phyloP scores from a whole-genome alignment of 2,329 filamentous ascomycete genomes.

The Clarireedia hainanense region DNA sequence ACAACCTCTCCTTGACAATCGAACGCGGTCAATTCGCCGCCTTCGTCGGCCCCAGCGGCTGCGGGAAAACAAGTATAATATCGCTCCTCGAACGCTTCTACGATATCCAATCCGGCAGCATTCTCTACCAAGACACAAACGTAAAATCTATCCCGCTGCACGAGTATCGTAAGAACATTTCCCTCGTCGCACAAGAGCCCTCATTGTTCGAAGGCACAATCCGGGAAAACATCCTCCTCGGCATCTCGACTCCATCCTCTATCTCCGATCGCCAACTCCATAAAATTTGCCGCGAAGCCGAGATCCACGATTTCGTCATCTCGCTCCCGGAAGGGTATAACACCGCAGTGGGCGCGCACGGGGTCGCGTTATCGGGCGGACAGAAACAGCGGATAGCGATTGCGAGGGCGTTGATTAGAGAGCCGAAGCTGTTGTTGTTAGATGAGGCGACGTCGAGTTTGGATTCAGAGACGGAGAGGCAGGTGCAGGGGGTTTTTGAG shows the following conservation, averaged over 20 bases:
- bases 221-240: constrained; percentile 61
- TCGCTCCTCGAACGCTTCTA: constrained; percentile 63
- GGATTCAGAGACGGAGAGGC: constrained; percentile 48
- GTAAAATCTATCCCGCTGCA: constrained; percentile 51
- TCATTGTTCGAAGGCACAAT: constrained; percentile 57
- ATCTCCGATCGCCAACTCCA: constrained; percentile 40
- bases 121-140: constrained; percentile 55
- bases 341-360: constrained; percentile 40
- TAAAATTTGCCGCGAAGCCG: constrained; percentile 40
- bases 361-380: constrained; percentile 42
- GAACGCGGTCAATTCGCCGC: constrained; percentile 63
- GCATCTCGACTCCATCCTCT: constrained; percentile 37
- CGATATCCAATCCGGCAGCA: constrained; percentile 53
- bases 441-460: constrained; percentile 52
- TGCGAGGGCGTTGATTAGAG: constrained; percentile 44
- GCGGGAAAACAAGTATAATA: constrained; percentile 46
- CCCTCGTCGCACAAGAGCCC: constrained; percentile 68
- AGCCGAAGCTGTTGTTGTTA: constrained; percentile 44
- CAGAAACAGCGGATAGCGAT: constrained; percentile 49
- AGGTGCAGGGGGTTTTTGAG: constrained; percentile 61
- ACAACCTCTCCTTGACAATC: constrained; percentile 48
- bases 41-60: constrained; percentile 59
- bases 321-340: constrained; percentile 32
- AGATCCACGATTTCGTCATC: constrained; percentile 41
- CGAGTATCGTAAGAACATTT: constrained; percentile 57